Evolutionary conservation across 345 rosid genomes (phyloP).

Genomic region (Gossypium sturtianum): DNA sequence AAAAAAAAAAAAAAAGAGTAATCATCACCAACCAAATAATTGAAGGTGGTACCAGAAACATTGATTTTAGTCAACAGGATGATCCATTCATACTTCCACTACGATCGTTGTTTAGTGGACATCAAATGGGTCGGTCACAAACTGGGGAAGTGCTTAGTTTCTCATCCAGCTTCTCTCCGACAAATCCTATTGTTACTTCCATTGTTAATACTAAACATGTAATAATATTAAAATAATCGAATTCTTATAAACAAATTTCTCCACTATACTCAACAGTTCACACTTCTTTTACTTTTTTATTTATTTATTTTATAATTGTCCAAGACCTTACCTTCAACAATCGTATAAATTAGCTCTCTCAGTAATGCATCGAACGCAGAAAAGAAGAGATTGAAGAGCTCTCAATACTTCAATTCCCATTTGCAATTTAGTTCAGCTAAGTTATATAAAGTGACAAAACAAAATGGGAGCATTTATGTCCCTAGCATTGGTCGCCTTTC

Average conservation of each 20-base stretch:
- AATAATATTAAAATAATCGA: background rate
- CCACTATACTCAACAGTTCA: background rate
- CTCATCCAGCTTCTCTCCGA: background rate
- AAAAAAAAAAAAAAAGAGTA: background rate
- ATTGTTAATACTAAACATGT: too few species aligned
- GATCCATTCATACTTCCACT: conserved; percentile 1
- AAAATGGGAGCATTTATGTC: conserved; percentile 1
- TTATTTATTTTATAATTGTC: background rate
- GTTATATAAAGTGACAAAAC: background rate
- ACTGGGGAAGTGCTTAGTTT: background rate
- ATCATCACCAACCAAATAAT: background rate
- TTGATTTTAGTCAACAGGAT: background rate
- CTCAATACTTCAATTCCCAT: background rate
- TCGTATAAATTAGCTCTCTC: background rate
- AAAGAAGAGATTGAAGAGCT: background rate
- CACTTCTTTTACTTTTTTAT: background rate
- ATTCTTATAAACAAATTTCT: background rate
- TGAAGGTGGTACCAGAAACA: conserved; percentile 7
- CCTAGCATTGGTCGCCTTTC: background rate
- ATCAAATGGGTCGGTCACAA: conserved; percentile 3
- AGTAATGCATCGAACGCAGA: background rate
- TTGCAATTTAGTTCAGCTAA: background rate
- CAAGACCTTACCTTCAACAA: background rate
- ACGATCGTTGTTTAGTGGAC: background rate
- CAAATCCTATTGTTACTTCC: too few species aligned